Evolutionary conservation across 495 filamentous ascomycete species (phyloP).

Genomic region (Parathielavia hyrcaniae): DNA sequence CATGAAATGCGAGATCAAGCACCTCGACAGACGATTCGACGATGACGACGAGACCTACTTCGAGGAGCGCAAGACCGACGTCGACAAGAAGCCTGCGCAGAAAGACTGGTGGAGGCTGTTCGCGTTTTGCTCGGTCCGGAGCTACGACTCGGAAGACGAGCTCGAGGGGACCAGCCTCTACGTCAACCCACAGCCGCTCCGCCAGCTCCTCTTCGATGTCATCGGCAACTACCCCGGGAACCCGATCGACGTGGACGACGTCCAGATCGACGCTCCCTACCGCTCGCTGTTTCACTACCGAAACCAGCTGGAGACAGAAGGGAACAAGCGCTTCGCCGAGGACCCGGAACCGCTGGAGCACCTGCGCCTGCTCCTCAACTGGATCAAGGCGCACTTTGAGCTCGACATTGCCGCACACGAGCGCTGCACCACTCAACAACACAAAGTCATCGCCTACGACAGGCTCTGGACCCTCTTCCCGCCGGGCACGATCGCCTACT

Average conservation of each 20-base stretch:
- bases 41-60: slow-evolving; percentile 30
- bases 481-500: slow-evolving; percentile 25
- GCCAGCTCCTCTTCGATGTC: slow-evolving; percentile 30
- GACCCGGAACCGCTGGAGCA: slow-evolving; percentile 29
- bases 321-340: slow-evolving; percentile 26
- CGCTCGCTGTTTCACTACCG: slow-evolving; percentile 33
- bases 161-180: slow-evolving; percentile 26
- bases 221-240: slow-evolving; percentile 30
- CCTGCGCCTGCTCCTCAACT: slow-evolving; percentile 29
- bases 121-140: slow-evolving; percentile 32
- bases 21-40: slow-evolving; percentile 32
- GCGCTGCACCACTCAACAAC: slow-evolving; percentile 21
- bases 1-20: slow-evolving; percentile 38
- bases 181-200: slow-evolving; percentile 32
- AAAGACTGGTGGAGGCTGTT: slow-evolving; percentile 37
- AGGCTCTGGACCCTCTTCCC: slow-evolving; percentile 36
- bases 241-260: slow-evolving; percentile 30
- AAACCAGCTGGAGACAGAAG: slow-evolving; percentile 25
- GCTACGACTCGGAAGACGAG: slow-evolving; percentile 24
- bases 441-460: slow-evolving; percentile 32
- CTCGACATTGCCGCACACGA: slow-evolving; percentile 32
- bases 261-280: slow-evolving; percentile 32
- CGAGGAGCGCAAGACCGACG: slow-evolving; percentile 26
- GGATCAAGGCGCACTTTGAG: slow-evolving; percentile 35
- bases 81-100: slow-evolving; percentile 20